These are phyloP conservation scores for Leishmania major DNA, from an alignment of 208 protist genomes.

Conservation along the genomic window DNA sequence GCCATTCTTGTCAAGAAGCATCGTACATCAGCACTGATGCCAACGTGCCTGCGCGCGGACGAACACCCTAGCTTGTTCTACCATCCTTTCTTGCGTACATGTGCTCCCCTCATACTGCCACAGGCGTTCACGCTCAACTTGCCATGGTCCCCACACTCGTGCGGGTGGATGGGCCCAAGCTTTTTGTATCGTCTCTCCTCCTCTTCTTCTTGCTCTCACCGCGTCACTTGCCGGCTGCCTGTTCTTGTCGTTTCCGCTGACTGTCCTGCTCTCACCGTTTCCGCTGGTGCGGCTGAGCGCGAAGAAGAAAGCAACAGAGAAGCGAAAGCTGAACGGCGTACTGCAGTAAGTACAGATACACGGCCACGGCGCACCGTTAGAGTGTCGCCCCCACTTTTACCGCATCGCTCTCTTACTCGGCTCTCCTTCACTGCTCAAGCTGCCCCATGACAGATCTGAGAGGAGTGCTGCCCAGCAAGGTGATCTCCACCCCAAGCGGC, in stretches of 20 bases:
- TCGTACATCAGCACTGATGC: background rate
- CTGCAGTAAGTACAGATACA: background rate
- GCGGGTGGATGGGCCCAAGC: background rate
- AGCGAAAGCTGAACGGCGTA: background rate
- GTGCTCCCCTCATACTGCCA: background rate
- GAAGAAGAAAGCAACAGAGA: background rate
- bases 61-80: background rate
- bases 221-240: background rate
- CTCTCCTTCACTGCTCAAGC: background rate
- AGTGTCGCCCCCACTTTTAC: background rate
- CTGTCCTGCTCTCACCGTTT: background rate
- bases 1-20: background rate
- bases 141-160: background rate
- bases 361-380: background rate
- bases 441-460: conserved; percentile 7
- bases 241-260: background rate
- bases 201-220: background rate
- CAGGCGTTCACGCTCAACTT: background rate
- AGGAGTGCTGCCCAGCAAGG: background rate
- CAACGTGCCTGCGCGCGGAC: background rate
- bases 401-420: background rate
- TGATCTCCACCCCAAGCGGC: conserved; percentile 18
- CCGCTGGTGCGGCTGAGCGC: background rate
- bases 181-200: background rate
- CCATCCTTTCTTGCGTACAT: background rate